A percentile compares a stretch with the other conserved stretches of the same genome.
These are phyloP conservation scores for Pseudevernia furfuracea DNA, from an alignment of 495 filamentous ascomycete genomes.

Conservation along the genomic window DNA sequence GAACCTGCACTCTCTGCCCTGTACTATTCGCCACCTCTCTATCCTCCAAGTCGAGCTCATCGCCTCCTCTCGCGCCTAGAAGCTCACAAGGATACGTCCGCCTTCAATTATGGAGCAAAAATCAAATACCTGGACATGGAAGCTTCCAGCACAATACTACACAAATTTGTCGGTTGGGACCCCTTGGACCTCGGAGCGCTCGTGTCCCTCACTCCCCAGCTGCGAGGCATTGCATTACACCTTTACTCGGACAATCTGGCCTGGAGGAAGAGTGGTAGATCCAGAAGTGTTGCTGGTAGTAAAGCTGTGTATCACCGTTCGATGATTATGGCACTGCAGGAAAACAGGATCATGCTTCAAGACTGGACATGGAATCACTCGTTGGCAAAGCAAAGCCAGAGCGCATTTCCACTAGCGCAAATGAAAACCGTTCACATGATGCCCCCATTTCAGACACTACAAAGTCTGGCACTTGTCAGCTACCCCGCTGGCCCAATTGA, in stretches of 20 bases:
- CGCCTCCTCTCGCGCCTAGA: slow-evolving; percentile 42
- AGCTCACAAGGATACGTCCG: slow-evolving; percentile 34
- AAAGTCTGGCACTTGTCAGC: slow-evolving; percentile 57
- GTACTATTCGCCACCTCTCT: slow-evolving; percentile 60
- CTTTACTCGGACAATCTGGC: slow-evolving; percentile 15
- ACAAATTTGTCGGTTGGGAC: slow-evolving; percentile 40
- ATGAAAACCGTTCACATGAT: slow-evolving; percentile 49
- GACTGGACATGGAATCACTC: slow-evolving; percentile 76
- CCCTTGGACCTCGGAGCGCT: slow-evolving; percentile 41
- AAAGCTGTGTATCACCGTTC: slow-evolving; percentile 58
- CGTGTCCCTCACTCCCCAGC: slow-evolving; percentile 37
- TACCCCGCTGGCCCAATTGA: slow-evolving; percentile 40
- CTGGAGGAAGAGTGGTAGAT: slow-evolving; percentile 5
- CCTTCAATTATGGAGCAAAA: slow-evolving; percentile 56
- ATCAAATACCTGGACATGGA: slow-evolving; percentile 63
- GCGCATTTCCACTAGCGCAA: slow-evolving; percentile 34
- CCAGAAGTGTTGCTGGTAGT: not conserved
- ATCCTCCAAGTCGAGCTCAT: slow-evolving; percentile 44
- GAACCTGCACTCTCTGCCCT: slow-evolving; percentile 70
- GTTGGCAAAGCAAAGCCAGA: slow-evolving; percentile 26
- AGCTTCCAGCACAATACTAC: slow-evolving; percentile 39
- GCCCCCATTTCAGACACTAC: slow-evolving; percentile 51
- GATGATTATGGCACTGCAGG: slow-evolving; percentile 50
- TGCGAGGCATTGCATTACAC: slow-evolving; percentile 30
- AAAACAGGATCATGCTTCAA: slow-evolving; percentile 42